Conservation (phyloP, 805 yeast genomes). For the Metschnikowia amazonensis region DNA sequence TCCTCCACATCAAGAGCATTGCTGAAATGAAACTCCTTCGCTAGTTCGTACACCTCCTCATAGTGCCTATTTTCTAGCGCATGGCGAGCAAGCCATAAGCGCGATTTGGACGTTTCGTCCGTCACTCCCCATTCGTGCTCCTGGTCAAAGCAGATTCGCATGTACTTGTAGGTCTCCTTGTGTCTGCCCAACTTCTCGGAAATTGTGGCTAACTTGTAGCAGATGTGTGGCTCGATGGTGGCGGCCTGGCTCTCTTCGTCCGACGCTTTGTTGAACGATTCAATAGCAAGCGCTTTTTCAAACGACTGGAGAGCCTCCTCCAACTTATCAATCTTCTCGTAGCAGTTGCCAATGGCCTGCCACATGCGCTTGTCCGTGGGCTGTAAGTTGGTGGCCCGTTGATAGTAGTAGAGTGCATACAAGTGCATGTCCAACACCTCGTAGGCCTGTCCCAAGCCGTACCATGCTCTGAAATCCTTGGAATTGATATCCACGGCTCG, state of each 20-base stretch:
- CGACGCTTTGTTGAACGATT: conserved; percentile 30
- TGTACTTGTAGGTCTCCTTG: conserved; percentile 54
- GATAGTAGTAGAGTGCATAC: conserved; percentile 89
- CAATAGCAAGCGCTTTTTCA: conserved; percentile 64
- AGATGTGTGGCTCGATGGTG: conserved; percentile 50
- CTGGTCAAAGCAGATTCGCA: conserved; percentile 65
- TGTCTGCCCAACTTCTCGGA: conserved; percentile 54
- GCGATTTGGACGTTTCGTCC: conserved; percentile 73
- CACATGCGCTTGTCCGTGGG: conserved; percentile 93
- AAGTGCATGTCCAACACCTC: conserved; percentile 94
- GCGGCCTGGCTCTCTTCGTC: conserved; percentile 21
- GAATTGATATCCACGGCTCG: conserved; percentile 87
- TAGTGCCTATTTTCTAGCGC: conserved; percentile 57
- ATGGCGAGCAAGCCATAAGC: conserved; percentile 79
- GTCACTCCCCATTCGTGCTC: conserved; percentile 62
- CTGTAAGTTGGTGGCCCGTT: conserved; percentile 80
- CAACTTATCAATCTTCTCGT: conserved; percentile 67
- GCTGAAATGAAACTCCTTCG: conserved; percentile 62
- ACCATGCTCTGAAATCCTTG: conserved; percentile 95
- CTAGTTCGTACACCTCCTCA: conserved; percentile 67
- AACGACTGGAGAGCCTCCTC: conserved; percentile 78
- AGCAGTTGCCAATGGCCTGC: conserved; percentile 91
- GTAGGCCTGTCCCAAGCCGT: conserved; percentile 96
- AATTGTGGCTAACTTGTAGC: conserved; percentile 65
- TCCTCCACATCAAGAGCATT: conserved; percentile 86